A percentile compares a stretch with the other conserved stretches of the same genome.
Conservation (phyloP, 495 filamentous ascomycete species). For the Xylaria sp. region DNA sequence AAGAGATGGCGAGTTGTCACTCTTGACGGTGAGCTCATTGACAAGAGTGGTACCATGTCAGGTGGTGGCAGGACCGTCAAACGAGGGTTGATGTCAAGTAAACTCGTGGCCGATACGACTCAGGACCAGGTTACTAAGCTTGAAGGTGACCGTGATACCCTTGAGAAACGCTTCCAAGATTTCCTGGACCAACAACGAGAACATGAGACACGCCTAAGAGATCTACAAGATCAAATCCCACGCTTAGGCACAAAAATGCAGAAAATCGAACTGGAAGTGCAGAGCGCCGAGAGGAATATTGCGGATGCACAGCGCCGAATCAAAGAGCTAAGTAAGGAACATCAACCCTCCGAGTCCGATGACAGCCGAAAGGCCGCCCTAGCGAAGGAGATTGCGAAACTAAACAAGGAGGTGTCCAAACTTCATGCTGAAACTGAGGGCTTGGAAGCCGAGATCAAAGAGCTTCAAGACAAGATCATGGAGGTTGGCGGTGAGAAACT, state of each 20-base stretch:
- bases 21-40: slow-evolving; percentile 91
- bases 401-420: slow-evolving; percentile 80
- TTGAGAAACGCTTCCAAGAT: slow-evolving; percentile 79
- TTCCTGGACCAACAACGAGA: slow-evolving; percentile 82
- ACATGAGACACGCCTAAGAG: slow-evolving; percentile 73
- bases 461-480: slow-evolving; percentile 95
- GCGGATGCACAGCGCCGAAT: slow-evolving; percentile 83
- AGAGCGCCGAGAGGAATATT: slow-evolving; percentile 83
- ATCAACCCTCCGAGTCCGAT: slow-evolving; percentile 80
- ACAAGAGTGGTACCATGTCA: slow-evolving; percentile 97
- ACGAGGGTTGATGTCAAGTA: slow-evolving; percentile 93
- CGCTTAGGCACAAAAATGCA: slow-evolving; percentile 88
- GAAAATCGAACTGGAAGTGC: slow-evolving; percentile 88
- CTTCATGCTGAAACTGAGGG: slow-evolving; percentile 80
- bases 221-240: slow-evolving; percentile 82
- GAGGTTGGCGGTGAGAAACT: slow-evolving; percentile 93
- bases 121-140: slow-evolving; percentile 89
- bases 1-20: slow-evolving; percentile 96
- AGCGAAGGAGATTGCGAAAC: slow-evolving; percentile 74
- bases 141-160: slow-evolving; percentile 81
- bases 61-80: slow-evolving; percentile 91
- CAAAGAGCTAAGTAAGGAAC: slow-evolving; percentile 79
- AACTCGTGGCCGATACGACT: slow-evolving; percentile 81
- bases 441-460: slow-evolving; percentile 90
- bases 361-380: slow-evolving; percentile 71